Percentiles rank a stretch among this genome's conserved stretches.
These are phyloP conservation scores for Tilletia caries DNA, from an alignment of 1,284 basidiomycete species.

Conservation along the genomic window DNA sequence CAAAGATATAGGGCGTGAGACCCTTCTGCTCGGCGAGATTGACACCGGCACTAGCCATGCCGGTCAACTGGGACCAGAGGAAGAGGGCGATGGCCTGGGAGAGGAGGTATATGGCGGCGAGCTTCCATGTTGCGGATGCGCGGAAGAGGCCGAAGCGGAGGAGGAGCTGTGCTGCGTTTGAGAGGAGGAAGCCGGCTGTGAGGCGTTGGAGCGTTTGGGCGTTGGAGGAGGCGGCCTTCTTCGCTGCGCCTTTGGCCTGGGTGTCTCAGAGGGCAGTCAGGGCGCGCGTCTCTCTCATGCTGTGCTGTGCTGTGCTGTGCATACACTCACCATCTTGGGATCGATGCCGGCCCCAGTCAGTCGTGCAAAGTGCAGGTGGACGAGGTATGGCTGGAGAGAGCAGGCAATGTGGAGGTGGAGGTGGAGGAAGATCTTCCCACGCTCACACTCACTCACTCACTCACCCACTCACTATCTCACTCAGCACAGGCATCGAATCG, in stretches of 20 bases:
- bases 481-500: too few species aligned
- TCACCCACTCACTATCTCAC: too few species aligned
- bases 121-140: slow-evolving; percentile 16
- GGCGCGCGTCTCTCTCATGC: not conserved
- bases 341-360: not conserved
- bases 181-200: slow-evolving; percentile 41
- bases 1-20: slow-evolving; percentile 55
- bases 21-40: slow-evolving; percentile 45
- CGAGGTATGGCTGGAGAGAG: not conserved
- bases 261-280: not conserved
- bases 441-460: too few species aligned
- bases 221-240: slow-evolving; percentile 22
- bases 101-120: slow-evolving; percentile 31
- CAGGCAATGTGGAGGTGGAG: not conserved
- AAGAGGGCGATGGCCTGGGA: slow-evolving; percentile 46
- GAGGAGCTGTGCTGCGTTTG: slow-evolving; percentile 41
- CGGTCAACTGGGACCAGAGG: slow-evolving; percentile 41
- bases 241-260: slow-evolving; percentile 12
- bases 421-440: too few species aligned
- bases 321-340: not conserved
- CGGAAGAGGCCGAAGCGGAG: slow-evolving; percentile 34
- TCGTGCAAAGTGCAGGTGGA: not conserved
- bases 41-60: slow-evolving; percentile 50
- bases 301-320: not conserved
- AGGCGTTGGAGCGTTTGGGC: slow-evolving; percentile 36